phyloP scores from a whole-genome alignment of 2,329 filamentous ascomycete genomes.

The Myriosclerotinia curreyana region DNA sequence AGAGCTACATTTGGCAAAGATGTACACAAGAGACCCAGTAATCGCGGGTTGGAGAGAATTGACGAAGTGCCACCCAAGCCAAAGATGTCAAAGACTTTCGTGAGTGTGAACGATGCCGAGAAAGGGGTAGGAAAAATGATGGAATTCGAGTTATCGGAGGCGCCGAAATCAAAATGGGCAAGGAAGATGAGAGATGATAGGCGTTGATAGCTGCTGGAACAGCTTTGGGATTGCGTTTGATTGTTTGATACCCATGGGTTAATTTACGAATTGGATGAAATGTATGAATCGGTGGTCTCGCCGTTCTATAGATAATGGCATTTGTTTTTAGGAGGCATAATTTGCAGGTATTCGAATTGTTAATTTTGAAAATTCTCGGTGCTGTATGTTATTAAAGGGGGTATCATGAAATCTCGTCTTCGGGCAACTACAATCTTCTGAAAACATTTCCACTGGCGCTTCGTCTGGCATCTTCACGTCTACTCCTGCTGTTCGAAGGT shows the following conservation, averaged over 20 bases:
- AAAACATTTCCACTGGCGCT: conserved; percentile 77
- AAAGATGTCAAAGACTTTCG: conserved; percentile 41
- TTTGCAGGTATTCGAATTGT: conserved; percentile 11
- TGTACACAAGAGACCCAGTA: conserved; percentile 45
- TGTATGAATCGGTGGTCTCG: neutral
- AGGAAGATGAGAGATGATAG: conserved; percentile 26
- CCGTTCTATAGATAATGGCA: neutral
- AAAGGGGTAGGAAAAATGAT: conserved; percentile 46
- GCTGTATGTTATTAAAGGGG: conserved; percentile 19
- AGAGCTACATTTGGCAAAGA: conserved; percentile 59
- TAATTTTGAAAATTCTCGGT: conserved; percentile 8
- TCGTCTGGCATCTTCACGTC: conserved; percentile 49
- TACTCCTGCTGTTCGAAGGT: conserved; percentile 28
- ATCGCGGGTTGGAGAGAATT: conserved; percentile 46
- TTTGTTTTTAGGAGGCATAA: neutral
- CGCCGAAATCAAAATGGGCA: conserved; percentile 38
- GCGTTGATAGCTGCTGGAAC: conserved; percentile 15
- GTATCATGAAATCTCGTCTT: conserved; percentile 21
- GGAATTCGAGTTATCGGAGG: conserved; percentile 38
- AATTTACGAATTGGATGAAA: conserved; percentile 3
- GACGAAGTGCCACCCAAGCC: conserved; percentile 61
- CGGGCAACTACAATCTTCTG: conserved; percentile 54
- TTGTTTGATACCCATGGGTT: conserved; percentile 13
- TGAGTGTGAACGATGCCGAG: conserved; percentile 53
- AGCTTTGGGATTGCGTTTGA: conserved; percentile 3